Base-by-base conservation (phyloP, 768 basidiomycete species). In the Tricholoma sp. region DNA sequence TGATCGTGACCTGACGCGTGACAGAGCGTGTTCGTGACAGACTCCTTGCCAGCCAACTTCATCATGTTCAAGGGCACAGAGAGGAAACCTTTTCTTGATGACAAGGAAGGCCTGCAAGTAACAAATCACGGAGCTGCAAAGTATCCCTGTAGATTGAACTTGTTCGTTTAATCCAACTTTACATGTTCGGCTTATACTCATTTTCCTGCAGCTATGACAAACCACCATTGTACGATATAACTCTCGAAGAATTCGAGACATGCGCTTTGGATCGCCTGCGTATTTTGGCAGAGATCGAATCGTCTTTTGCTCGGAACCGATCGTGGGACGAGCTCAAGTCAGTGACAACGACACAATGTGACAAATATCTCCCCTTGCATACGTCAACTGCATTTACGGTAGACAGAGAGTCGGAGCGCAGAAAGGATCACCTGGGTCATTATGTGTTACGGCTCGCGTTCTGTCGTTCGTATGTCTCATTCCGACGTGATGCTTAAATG, bases 401-500 rank as follows among this genome's bases (percentile, higher is more conserved):
- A 9, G 77, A 83, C 50, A 59, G 77, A 54, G 82, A 89, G 32
- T 71, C 67, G 9, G 84, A 98, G 69, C 78, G 97, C 58, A 79
- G 80, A 66, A 86, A 80, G 60, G 97, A 99, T 69, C 88, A 92
- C 65, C 76, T 97, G 11, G 86, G 94, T 9, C 97, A 99, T 72
- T 98, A 94, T 71, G 91, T 98, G 10, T 75, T 98, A 59, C 76
- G 97, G 51, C 78, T 99, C 39, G 95, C 97, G 5, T 98, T 99
- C 72, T 97, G 95, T 73, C 85, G 93, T 56, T 93, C 94, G 95
- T 98, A 72, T 69, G 94, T 85, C 29, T 32, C 22, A 51, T 35
- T 58, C 18, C 32, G 16, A 41, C 53, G 50, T 29, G 32, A 47
- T 16, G 31, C 35, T 43, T 19, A 45, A 24, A 39, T 49, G 10